Conservation (phyloP, 495 filamentous ascomycete genomes). For the Apodospora peruviana region DNA sequence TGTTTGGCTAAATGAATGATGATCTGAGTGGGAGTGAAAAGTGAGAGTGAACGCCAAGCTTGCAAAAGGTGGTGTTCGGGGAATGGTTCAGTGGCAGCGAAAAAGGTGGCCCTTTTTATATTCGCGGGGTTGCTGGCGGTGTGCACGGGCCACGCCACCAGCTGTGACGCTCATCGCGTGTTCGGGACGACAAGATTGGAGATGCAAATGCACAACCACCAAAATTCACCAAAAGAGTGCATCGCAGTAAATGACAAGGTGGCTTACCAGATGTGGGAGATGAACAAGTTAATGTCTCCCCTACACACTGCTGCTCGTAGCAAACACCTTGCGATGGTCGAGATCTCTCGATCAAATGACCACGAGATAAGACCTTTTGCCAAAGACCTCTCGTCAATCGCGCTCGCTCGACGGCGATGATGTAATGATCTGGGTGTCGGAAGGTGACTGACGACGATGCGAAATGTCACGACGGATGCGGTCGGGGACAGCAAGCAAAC, state of each 20-base stretch:
- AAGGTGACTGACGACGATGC: slow-evolving; percentile 7
- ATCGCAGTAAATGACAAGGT: slow-evolving; percentile 5
- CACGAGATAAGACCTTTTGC: slow-evolving; percentile 2
- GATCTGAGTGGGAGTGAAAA: background rate
- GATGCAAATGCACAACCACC: background rate
- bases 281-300: slow-evolving; percentile 99
- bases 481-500: slow-evolving; percentile 19
- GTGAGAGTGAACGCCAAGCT: background rate
- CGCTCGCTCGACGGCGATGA: slow-evolving; percentile 6
- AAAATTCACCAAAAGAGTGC: background rate
- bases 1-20: background rate
- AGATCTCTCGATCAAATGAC: slow-evolving; percentile 34
- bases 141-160: no score
- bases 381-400: background rate
- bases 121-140: background rate
- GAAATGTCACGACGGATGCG: slow-evolving; percentile 1
- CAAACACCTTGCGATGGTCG: slow-evolving; percentile 18
- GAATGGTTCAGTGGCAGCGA: background rate
- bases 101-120: background rate
- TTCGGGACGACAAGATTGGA: no score
- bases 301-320: slow-evolving; percentile 42
- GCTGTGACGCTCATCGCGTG: no score
- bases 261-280: slow-evolving; percentile 82
- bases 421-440: slow-evolving; percentile 2
- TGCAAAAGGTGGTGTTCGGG: background rate